Base-by-base conservation (phyloP, 2,329 filamentous ascomycete genomes). In the Phialemonium atrogriseum region DNA sequence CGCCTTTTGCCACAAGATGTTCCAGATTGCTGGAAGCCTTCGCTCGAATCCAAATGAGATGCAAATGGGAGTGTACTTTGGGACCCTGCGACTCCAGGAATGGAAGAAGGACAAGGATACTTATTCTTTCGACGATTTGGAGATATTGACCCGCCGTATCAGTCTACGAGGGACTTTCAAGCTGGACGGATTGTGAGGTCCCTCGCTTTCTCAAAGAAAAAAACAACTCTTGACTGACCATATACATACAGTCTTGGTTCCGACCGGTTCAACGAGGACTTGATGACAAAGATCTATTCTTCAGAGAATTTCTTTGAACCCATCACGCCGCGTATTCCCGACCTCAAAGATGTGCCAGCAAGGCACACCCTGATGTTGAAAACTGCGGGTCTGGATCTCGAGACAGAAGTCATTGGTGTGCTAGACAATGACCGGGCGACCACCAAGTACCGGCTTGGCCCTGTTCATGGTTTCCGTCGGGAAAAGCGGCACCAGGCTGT, bases 31-130 rank as follows among this genome's bases (percentile, higher is more conserved):
- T 15, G 15, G 15, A 3, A 26, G 34, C n/a, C 23, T 48, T 24
- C 32, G 35, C 5, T 16, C 30, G 7, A 20, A 30, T n/a, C 37
- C 43, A 1, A 41, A 35, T 29, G 37, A 36, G 22, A 46, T 48
- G 42, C 27, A 30, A 6, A 46, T 48, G 43, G 33, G 36, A 11
- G 39, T 45, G 3, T 32, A 34, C 4, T 43, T 48, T 10, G 46
- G 46, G 3, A 36, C 11, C 2, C n/a, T 47, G 9, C 11, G 34
- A 5, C 35, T 47, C 11, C 23, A 36, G 11, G 34, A 46, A 20
- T 44, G 43, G 44, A 39, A 31, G 19, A 46, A 41, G 19, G 33
- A 34, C 18, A 35, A 40, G 12, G 6, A n/a, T 2, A 16, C 27
- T 1, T 47, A 46, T 24, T 40, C 22, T n/a, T 30, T 39, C 8